These are phyloP conservation scores for Leptomonas seymouri DNA, from an alignment of 208 protist genomes.

Conservation along the genomic window DNA sequence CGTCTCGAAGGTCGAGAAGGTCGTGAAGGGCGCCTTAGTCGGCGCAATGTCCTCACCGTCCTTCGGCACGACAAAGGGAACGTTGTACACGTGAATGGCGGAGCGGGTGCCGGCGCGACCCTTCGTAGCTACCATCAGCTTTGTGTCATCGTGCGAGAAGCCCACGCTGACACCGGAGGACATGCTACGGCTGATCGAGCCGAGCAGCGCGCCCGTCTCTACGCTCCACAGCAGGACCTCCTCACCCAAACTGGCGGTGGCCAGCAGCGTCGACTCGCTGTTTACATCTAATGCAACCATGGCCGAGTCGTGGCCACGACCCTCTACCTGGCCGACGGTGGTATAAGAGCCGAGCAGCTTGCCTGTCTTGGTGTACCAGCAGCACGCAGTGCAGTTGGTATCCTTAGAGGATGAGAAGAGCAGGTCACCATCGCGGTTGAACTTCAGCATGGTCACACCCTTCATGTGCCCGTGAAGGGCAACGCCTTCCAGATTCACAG, in stretches of 20 bases:
- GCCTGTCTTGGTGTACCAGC: conserved; percentile 95
- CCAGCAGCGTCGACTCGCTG: conserved; percentile 81
- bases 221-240: conserved; percentile 91
- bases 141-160: conserved; percentile 91
- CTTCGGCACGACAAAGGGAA: conserved; percentile 68
- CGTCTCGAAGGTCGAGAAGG: conserved; percentile 57
- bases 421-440: conserved; percentile 98
- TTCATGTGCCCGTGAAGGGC: conserved; percentile 92
- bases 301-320: conserved; percentile 72
- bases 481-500: conserved; percentile 53
- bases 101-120: conserved; percentile 72
- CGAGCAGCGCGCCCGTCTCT: conserved; percentile 89
- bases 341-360: conserved; percentile 97
- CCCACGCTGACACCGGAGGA: conserved; percentile 73
- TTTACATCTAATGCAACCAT: conserved; percentile 96
- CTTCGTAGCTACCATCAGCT: conserved; percentile 93
- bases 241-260: conserved; percentile 78
- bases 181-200: conserved; percentile 68
- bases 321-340: conserved; percentile 66
- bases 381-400: conserved; percentile 76
- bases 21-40: conserved; percentile 65
- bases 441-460: conserved; percentile 94
- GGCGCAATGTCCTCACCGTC: conserved; percentile 66
- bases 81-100: conserved; percentile 90
- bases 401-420: conserved; percentile 97